Percentiles rank a stretch among this genome's conserved stretches.
phyloP scores from a whole-genome alignment of 2,329 filamentous ascomycete genomes.

The Arthrobotrys iridis region DNA sequence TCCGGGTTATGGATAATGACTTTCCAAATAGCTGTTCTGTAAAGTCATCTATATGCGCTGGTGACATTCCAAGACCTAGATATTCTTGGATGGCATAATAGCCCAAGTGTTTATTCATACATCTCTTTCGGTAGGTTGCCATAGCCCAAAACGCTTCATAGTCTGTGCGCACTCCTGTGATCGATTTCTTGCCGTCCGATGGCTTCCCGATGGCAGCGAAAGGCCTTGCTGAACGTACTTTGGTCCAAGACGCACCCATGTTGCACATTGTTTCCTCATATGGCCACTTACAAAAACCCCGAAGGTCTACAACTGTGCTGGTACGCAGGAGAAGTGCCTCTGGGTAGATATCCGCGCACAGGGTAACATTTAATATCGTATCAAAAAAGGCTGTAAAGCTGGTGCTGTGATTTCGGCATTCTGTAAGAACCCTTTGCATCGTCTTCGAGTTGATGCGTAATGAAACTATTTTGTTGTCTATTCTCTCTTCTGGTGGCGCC shows the following conservation, averaged over 20 bases:
- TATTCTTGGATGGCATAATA: not conserved
- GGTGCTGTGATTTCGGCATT: not conserved
- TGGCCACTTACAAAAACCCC: conserved; percentile 1
- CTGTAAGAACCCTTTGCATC: not conserved
- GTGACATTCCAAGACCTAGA: not conserved
- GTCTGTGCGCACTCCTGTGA: not conserved
- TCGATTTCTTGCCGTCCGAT: not conserved
- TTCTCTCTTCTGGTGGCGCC: not conserved
- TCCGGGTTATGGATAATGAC: not conserved
- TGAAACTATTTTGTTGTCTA: conserved; percentile 31
- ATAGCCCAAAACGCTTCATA: conserved; percentile 13
- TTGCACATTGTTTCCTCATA: conserved; percentile 14
- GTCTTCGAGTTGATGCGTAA: not conserved
- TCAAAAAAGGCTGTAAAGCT: conserved; percentile 30
- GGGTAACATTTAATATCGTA: not conserved
- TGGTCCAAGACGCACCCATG: conserved; percentile 7
- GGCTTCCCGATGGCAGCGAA: conserved; percentile 12
- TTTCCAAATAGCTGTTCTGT: not conserved
- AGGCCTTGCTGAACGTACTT: not conserved
- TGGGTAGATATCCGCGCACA: conserved; percentile 16
- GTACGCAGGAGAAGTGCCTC: not conserved
- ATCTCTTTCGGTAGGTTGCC: not conserved
- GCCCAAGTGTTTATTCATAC: conserved; percentile 14
- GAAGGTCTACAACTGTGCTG: not conserved
- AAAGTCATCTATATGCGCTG: conserved; percentile 17